Base-by-base conservation (phyloP, 1,284 basidiomycete genomes). In the Pseudozyma sp. region DNA sequence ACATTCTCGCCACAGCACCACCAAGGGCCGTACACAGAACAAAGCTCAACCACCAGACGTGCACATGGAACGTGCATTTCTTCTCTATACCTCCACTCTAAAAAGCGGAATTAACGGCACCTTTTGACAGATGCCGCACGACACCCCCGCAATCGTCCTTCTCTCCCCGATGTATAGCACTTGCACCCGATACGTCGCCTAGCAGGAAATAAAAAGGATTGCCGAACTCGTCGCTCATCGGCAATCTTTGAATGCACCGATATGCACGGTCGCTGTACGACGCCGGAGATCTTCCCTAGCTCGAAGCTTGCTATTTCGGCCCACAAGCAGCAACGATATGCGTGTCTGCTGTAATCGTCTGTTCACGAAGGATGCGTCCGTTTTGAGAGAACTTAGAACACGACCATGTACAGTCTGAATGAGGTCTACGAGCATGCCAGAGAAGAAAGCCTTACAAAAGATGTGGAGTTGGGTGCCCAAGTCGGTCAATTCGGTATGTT, bases 101-200 rank as follows among this genome's bases (percentile, higher is more conserved):
- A 25, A 12, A 1, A 47, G 44, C 56, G 62, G 56, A 65, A 65
- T 52, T 44, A 44, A 59, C 53, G 55, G 55, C 58, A 57, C 42
- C 9, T 25, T 5, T 1, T 9, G 3, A 1, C 3, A 52, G 1
- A 16, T 35, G 16, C 36, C 59, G 65, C 55, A 61, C 65, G 59
- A 57, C 51, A 58, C 34, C 34, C 34, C 21, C 25, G 25, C 25
- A 31, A 31, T 31, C 25, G 25, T 4, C 16, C 10, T 16, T 13
- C 25, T 13, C 0, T 31, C 18, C 12, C 38, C n/a, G 43, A 44
- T 44, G 12, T 2, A 9, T 10, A 18, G 16, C 42, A 3, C 4
- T 9, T 7, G 4, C 19, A 18, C 55, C 25, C 54, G 56, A 66
- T 66, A 12, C 3, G 2, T 1, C 2, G 0, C 36, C 14, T 43